Evolutionary conservation across 257 asterid species (phyloP).

Genomic region (Solanum virginianum): DNA sequence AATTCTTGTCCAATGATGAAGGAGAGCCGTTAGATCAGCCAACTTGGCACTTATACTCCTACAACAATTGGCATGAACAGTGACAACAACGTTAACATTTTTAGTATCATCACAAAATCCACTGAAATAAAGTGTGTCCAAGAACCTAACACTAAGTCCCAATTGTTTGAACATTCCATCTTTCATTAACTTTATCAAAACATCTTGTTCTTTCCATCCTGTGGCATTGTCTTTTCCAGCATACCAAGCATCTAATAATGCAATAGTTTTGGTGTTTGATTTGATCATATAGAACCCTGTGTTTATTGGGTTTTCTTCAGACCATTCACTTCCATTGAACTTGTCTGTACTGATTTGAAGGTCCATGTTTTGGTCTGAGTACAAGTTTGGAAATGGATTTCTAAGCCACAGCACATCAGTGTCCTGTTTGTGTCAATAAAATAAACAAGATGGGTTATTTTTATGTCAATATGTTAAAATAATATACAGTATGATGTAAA

Average conservation of each 20-base stretch:
- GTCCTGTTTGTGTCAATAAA: constrained; percentile 23
- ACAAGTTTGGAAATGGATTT: constrained; percentile 38
- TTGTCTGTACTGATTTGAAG: constrained; percentile 49
- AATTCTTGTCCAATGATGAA: constrained; percentile 42
- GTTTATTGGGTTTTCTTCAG: constrained; percentile 31
- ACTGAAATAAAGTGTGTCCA: constrained; percentile 42
- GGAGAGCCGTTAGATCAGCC: constrained; percentile 32
- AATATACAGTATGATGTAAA: not conserved
- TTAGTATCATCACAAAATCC: constrained; percentile 46
- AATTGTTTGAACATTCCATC: constrained; percentile 7
- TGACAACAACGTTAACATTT: constrained; percentile 18
- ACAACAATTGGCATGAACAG: constrained; percentile 74
- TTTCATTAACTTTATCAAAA: constrained; percentile 16
- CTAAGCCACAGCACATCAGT: constrained; percentile 59
- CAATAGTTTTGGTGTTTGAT: constrained; percentile 35
- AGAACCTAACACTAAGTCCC: constrained; percentile 13
- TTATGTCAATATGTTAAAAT: not conserved
- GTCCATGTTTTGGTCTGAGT: constrained; percentile 19
- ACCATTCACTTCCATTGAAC: constrained; percentile 27
- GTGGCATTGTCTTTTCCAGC: constrained; percentile 15
- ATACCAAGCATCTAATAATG: constrained; percentile 48
- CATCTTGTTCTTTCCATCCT: constrained; percentile 62
- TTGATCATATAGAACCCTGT: constrained; percentile 51
- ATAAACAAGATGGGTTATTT: not conserved
- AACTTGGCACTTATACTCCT: constrained; percentile 46